phyloP scores from a whole-genome alignment of 2,329 filamentous ascomycete species.

The Phyllosticta capitalensis region DNA sequence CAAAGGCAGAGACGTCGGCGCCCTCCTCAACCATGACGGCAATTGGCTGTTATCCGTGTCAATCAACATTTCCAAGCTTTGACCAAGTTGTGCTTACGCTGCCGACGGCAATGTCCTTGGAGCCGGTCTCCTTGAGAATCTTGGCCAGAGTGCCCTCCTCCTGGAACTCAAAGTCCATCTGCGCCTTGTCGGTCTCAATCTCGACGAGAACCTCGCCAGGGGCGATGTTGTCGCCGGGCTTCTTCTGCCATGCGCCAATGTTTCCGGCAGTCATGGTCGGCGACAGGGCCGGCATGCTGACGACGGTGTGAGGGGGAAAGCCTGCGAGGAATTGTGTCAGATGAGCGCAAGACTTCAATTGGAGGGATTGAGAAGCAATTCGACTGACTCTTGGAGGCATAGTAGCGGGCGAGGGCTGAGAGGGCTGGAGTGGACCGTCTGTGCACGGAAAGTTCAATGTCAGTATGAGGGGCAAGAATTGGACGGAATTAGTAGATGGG shows the following conservation, averaged over 20 bases:
- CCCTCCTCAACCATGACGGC: constrained; percentile 91
- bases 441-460: constrained; percentile 19
- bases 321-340: constrained; percentile 44
- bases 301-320: constrained; percentile 86
- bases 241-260: constrained; percentile 97
- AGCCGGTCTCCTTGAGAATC: constrained; percentile 82
- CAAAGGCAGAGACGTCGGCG: constrained; percentile 77
- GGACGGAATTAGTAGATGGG: background rate
- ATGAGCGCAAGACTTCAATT: constrained; percentile 1
- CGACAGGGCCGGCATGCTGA: constrained; percentile 96
- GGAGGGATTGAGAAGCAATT: background rate
- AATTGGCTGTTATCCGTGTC: constrained; percentile 60
- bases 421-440: constrained; percentile 42
- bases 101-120: constrained; percentile 89
- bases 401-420: constrained; percentile 54
- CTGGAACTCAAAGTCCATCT: constrained; percentile 99
- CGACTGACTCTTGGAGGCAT: constrained; percentile 57
- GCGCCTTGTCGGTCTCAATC: constrained; percentile 99
- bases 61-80: constrained; percentile 7
- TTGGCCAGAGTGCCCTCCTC: constrained; percentile 95
- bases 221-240: constrained; percentile 74
- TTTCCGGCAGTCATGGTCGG: constrained; percentile 96
- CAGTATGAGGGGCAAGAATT: constrained; percentile 9
- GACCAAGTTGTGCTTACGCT: constrained; percentile 51
- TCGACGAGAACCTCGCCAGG: constrained; percentile 94